Base-by-base conservation (phyloP, 495 filamentous ascomycete genomes). In the Pyrenula aspistea region DNA sequence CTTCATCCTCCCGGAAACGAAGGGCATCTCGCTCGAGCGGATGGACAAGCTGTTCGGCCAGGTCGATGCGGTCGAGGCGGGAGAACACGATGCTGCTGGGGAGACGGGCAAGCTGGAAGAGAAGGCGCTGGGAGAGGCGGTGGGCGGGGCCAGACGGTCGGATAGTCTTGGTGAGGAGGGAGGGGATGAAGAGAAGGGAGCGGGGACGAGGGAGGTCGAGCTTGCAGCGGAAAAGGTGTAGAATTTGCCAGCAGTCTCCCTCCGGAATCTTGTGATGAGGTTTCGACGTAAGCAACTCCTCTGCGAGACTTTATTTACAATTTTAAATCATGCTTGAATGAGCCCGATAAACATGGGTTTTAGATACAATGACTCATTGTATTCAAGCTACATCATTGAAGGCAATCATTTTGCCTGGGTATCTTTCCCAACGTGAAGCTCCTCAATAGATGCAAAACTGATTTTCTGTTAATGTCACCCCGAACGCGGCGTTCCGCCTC, bases 41-140 rank as follows among this genome's bases (percentile, higher is more conserved):
- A 73, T 73, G 68, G 70, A 71, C 24, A 63, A 60, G 51, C 63
- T 73, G 2, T 73, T 73, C 53, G 69, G 68, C 1, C 64, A 64
- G 11, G 24, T 65, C n/a, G 70, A 73, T 63, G 61, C 59, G 24
- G 68, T 72, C 4, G 63, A 63, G 25, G 70, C 58, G 1, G 66
- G 65, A 3, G 65, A 71, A 56, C 57, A 56, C 49, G 60, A 70
- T 23, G 63, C 61, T 42, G 56, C 62, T 1, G 57, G 53, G 21
- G 65, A 61, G 21, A 61, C 64, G 57, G 60, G 62, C 3, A 52
- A 61, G 0, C 24, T 59, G 15, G 42, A 25, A 15, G 53, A 57
- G 10, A 59, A 63, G 49, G 22, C 49, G 2, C 31, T 42, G 31
- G 31, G 31, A 42, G 31, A 42, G 31, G 31, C 31, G 15, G 31